phyloP scores from a whole-genome alignment of 164 flowering plant genomes.

The Berberis thunbergii region DNA sequence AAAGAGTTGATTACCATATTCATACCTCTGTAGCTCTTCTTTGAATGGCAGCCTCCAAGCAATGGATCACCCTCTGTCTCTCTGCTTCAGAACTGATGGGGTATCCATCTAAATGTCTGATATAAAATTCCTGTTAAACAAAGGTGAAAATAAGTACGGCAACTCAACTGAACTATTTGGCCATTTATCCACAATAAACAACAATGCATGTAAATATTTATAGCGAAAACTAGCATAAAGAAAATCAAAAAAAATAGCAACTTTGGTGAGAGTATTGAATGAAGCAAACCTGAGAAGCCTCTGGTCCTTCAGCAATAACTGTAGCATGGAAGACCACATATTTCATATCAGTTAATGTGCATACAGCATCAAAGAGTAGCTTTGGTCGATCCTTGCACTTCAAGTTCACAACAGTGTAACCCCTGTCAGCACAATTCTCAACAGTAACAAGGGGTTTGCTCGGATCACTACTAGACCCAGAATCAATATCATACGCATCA shows the following conservation, averaged over 20 bases:
- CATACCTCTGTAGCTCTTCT: constrained; percentile 3
- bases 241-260: not conserved
- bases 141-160: not conserved
- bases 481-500: not conserved
- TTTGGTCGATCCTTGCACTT: constrained; percentile 67
- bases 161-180: no score
- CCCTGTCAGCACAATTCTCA: constrained; percentile 46
- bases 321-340: constrained; percentile 76
- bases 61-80: not conserved
- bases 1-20: not conserved
- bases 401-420: constrained; percentile 60
- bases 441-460: constrained; percentile 32
- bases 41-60: constrained; percentile 3
- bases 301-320: constrained; percentile 41
- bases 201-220: not conserved
- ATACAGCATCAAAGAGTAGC: constrained; percentile 57
- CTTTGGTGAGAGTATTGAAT: not conserved
- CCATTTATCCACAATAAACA: not conserved
- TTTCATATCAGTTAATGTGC: constrained; percentile 82
- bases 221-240: not conserved
- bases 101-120: constrained; percentile 5
- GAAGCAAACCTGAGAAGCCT: constrained; percentile 32
- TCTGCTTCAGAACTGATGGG: constrained; percentile 4
- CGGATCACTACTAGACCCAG: not conserved
- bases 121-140: constrained; percentile 3